These are phyloP conservation scores for Cryptosporidium muris DNA, from an alignment of 169 alveolate genomes.

Conservation along the genomic window DNA sequence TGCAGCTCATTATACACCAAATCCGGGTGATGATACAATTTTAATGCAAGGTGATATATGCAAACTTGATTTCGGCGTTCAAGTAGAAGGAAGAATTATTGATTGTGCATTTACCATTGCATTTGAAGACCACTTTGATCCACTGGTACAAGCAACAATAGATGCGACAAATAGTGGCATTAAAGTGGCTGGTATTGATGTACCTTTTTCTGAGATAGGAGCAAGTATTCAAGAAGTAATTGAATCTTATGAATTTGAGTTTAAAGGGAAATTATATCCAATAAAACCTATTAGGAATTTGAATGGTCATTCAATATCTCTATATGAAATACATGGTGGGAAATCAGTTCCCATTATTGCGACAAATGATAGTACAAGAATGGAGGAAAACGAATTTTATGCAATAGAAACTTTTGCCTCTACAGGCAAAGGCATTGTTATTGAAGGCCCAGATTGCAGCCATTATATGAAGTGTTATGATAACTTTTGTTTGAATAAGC, in stretches of 20 bases:
- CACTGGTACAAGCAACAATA: constrained; percentile 91
- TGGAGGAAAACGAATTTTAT: constrained; percentile 99
- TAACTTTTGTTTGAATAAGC: constrained; percentile 83
- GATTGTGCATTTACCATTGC: constrained; percentile 99
- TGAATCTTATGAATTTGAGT: constrained; percentile 95
- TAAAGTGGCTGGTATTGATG: constrained; percentile 98
- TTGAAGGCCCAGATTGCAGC: constrained; percentile 90
- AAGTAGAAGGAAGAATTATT: constrained; percentile 97
- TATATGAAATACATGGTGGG: constrained; percentile 97
- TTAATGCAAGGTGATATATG: constrained; percentile 92
- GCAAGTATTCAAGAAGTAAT: constrained; percentile 98
- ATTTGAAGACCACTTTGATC: constrained; percentile 86
- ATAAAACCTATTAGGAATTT: constrained; percentile 96
- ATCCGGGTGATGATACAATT: constrained; percentile 82
- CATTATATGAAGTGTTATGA: constrained; percentile 97
- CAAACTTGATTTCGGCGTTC: constrained; percentile 99
- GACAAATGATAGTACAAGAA: constrained; percentile 88
- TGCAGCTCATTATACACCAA: constrained; percentile 99
- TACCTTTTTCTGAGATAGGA: constrained; percentile 96
- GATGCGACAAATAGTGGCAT: constrained; percentile 99
- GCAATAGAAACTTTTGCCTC: constrained; percentile 99
- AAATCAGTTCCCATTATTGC: constrained; percentile 98
- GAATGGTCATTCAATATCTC: constrained; percentile 98
- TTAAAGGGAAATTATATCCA: constrained; percentile 90
- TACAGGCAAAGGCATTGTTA: constrained; percentile 95